These are phyloP conservation scores for Pseudotsuga menziesii DNA, from an alignment of 75 land plant species.

Conservation along the genomic window DNA sequence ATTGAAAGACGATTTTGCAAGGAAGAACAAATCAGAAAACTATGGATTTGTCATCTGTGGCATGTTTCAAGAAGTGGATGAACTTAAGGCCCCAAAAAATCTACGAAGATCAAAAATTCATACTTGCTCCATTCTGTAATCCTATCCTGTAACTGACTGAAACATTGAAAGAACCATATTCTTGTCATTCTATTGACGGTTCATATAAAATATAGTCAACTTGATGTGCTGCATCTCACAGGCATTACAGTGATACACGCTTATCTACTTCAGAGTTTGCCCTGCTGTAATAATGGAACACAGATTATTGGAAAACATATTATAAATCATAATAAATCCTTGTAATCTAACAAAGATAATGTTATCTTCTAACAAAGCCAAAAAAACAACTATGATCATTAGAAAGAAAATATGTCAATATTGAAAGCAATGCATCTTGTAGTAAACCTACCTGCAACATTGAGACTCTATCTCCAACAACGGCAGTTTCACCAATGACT, in stretches of 20 bases:
- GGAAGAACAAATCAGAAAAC: too few relatives aligned
- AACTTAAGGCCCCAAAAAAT: too few relatives aligned
- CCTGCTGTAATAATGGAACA: neutral
- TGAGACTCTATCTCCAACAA: constrained; percentile 87
- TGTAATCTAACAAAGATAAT: neutral
- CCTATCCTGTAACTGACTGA: neutral
- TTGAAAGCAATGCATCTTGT: neutral
- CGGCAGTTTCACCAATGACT: constrained; percentile 95
- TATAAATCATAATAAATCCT: neutral
- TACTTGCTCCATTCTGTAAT: neutral
- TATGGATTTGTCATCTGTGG: too few relatives aligned
- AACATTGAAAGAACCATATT: neutral
- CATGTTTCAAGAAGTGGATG: too few relatives aligned
- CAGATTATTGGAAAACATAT: neutral
- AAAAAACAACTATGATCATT: neutral
- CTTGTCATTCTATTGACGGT: neutral
- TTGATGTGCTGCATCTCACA: neutral
- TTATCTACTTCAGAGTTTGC: neutral
- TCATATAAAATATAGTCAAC: neutral
- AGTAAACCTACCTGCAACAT: constrained; percentile 62
- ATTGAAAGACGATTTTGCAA: too few relatives aligned
- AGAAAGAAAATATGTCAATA: constrained; percentile 1
- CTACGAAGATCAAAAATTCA: too few relatives aligned
- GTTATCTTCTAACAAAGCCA: neutral
- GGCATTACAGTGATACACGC: neutral